Conservation (phyloP, 192 early-diverging fungal species). For the Backusella luteola region DNA sequence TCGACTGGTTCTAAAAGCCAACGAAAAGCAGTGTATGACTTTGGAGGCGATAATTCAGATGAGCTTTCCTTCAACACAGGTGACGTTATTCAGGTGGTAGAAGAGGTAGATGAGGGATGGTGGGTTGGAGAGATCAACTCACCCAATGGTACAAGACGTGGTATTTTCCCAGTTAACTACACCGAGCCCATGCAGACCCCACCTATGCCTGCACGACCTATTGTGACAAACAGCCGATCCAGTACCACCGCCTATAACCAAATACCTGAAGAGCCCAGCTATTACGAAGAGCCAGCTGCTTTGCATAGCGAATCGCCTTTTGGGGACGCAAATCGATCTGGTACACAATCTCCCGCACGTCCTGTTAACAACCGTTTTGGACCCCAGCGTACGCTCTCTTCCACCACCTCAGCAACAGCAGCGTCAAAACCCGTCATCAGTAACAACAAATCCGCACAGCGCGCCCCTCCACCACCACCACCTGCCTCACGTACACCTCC, state of each 20-base stretch:
- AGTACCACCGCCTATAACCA: background rate
- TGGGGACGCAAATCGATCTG: background rate
- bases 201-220: constrained; percentile 14
- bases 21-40: constrained; percentile 76
- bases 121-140: constrained; percentile 83
- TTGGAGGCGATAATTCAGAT: constrained; percentile 74
- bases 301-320: background rate
- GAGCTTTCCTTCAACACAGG: constrained; percentile 84
- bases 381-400: background rate
- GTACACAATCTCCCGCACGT: background rate
- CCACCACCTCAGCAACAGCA: background rate
- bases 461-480: constrained; percentile 19
- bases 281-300: background rate
- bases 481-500: constrained; percentile 7
- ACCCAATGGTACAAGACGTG: constrained; percentile 37
- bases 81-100: constrained; percentile 83
- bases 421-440: background rate
- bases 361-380: background rate
- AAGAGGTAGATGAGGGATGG: constrained; percentile 94
- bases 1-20: constrained; percentile 48
- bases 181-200: constrained; percentile 52
- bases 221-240: background rate
- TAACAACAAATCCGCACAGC: background rate
- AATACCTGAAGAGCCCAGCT: background rate
- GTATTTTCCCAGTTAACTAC: constrained; percentile 96